A percentile compares a stretch with the other conserved stretches of the same genome.
Conservation (phyloP, 1,284 basidiomycete species). For the Ceratobasidium sp. region DNA sequence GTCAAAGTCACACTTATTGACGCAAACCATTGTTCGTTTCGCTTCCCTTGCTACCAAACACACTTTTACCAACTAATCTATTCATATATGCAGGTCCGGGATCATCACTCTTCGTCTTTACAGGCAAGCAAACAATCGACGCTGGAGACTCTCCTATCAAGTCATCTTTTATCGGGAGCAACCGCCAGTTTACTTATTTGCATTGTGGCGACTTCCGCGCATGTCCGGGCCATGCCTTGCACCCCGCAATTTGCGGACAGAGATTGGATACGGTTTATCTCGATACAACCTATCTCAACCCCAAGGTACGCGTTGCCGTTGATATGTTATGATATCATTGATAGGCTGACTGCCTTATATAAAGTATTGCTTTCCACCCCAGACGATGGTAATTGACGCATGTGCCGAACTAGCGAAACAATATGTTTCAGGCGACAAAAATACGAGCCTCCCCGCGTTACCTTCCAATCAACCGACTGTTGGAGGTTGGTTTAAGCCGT, state of each 20-base stretch:
- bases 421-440: slow-evolving; percentile 58
- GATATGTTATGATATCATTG: not conserved
- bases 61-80: not conserved
- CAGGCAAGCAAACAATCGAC: slow-evolving; percentile 87
- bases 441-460: slow-evolving; percentile 23
- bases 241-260: slow-evolving; percentile 82
- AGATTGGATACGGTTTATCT: slow-evolving; percentile 89
- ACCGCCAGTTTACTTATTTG: slow-evolving; percentile 83
- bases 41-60: not conserved
- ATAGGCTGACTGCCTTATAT: not conserved
- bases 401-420: slow-evolving; percentile 84
- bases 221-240: slow-evolving; percentile 82
- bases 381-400: slow-evolving; percentile 90
- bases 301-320: slow-evolving; percentile 64
- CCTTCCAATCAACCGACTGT: not conserved
- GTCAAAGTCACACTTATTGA: slow-evolving; percentile 94
- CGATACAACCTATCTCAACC: slow-evolving; percentile 96
- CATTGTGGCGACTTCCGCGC: slow-evolving; percentile 97
- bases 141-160: slow-evolving; percentile 84
- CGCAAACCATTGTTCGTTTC: slow-evolving; percentile 88
- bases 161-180: slow-evolving; percentile 75
- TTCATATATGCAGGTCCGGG: slow-evolving; percentile 71
- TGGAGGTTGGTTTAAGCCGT: slow-evolving; percentile 25
- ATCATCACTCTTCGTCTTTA: slow-evolving; percentile 92
- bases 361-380: slow-evolving; percentile 94